Conservation (phyloP, 768 basidiomycete species). For the Termitomyces sp. region DNA sequence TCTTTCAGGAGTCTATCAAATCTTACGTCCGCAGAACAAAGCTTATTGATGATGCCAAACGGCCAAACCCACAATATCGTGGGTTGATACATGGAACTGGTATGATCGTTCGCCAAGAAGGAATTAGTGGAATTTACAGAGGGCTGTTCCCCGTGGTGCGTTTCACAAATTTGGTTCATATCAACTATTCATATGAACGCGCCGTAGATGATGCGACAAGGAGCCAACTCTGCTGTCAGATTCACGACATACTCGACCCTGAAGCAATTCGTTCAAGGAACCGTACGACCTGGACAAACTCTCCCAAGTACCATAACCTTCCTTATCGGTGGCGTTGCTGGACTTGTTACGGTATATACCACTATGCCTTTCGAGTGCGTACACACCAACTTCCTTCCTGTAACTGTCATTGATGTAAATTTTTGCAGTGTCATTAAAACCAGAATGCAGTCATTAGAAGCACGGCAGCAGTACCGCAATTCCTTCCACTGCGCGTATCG, state of each 20-base stretch:
- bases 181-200: constrained; percentile 1
- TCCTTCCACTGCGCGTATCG: constrained; percentile 95
- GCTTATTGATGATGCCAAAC: constrained; percentile 91
- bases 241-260: constrained; percentile 95
- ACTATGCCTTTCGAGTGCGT: constrained; percentile 83
- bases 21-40: constrained; percentile 68
- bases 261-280: constrained; percentile 90
- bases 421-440: constrained; percentile 87
- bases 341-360: constrained; percentile 91
- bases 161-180: constrained; percentile 15
- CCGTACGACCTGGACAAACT: constrained; percentile 76
- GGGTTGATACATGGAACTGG: constrained; percentile 85
- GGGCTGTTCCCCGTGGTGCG: constrained; percentile 92
- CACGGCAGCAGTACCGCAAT: constrained; percentile 82
- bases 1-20: background rate
- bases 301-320: constrained; percentile 90
- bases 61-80: constrained; percentile 78
- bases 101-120: constrained; percentile 82
- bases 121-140: constrained; percentile 80
- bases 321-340: constrained; percentile 90
- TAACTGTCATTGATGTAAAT: background rate
- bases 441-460: constrained; percentile 92
- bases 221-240: constrained; percentile 93
- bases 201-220: constrained; percentile 91
- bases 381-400: background rate